These are phyloP conservation scores for Auriscalpium microsporum DNA, from an alignment of 768 basidiomycete genomes.

Conservation along the genomic window DNA sequence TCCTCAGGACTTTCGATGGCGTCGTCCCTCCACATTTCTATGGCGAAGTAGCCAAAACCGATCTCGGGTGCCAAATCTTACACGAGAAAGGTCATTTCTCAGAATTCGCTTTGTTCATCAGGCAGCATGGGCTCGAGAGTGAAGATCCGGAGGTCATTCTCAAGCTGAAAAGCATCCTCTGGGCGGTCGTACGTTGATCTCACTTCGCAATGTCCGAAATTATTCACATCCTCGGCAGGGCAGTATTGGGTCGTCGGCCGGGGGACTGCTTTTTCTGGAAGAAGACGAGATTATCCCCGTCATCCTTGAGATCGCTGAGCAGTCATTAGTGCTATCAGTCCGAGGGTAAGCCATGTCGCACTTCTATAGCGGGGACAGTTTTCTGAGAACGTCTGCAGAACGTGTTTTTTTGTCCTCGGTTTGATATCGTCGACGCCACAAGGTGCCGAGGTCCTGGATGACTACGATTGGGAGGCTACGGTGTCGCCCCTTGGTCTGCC, in stretches of 20 bases:
- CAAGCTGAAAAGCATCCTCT: constrained; percentile 90
- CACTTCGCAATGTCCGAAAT: background rate
- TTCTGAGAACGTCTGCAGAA: constrained; percentile 40
- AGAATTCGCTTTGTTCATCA: constrained; percentile 86
- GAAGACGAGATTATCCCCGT: constrained; percentile 90
- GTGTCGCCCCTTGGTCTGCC: constrained; percentile 77
- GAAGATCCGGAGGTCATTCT: constrained; percentile 77
- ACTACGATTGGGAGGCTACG: constrained; percentile 90
- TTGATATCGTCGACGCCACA: constrained; percentile 85
- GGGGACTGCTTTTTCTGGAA: constrained; percentile 91
- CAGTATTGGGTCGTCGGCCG: constrained; percentile 83
- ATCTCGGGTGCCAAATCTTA: constrained; percentile 85
- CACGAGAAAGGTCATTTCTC: constrained; percentile 85
- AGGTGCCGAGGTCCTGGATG: constrained; percentile 89
- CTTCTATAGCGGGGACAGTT: background rate
- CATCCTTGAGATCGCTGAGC: constrained; percentile 85
- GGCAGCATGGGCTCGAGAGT: constrained; percentile 77
- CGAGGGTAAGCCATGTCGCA: constrained; percentile 60
- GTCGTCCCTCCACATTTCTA: constrained; percentile 94
- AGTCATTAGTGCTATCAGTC: constrained; percentile 83
- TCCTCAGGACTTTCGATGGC: constrained; percentile 64
- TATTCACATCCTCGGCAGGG: constrained; percentile 44
- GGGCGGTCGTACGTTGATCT: constrained; percentile 68
- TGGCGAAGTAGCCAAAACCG: constrained; percentile 95
- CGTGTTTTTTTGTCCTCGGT: constrained; percentile 93